These are phyloP conservation scores for Thermoascus crustaceus DNA, from an alignment of 2,329 filamentous ascomycete species.

Conservation along the genomic window DNA sequence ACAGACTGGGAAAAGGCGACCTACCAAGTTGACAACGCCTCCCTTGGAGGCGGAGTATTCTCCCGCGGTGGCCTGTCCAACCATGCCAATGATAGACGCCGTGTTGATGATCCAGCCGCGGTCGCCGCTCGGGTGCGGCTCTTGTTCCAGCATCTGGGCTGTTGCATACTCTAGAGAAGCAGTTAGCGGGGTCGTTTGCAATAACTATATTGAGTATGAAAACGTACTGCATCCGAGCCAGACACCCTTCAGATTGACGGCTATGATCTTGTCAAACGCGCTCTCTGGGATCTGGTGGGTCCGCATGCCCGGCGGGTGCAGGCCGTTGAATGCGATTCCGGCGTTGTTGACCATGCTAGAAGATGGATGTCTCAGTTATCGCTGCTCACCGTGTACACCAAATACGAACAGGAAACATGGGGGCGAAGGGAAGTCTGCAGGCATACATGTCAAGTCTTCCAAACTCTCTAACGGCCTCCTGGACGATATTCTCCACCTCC, in stretches of 20 bases:
- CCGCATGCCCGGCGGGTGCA: neutral
- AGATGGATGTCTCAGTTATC: neutral
- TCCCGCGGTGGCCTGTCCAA: slow-evolving; percentile 16
- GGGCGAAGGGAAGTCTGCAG: neutral
- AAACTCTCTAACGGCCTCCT: neutral
- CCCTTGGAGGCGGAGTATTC: slow-evolving; percentile 16
- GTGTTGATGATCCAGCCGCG: slow-evolving; percentile 31
- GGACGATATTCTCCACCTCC: neutral
- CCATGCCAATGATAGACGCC: slow-evolving; percentile 22
- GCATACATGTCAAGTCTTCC: neutral
- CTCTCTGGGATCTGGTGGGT: neutral
- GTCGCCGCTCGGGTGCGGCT: slow-evolving; percentile 23
- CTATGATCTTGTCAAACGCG: slow-evolving; percentile 14
- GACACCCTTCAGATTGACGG: slow-evolving; percentile 32
- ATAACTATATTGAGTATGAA: neutral
- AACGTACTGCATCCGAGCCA: slow-evolving; percentile 32
- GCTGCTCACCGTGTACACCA: neutral
- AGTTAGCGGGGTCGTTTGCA: neutral
- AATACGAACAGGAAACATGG: neutral
- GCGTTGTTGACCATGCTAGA: neutral
- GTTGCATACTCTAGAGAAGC: slow-evolving; percentile 22
- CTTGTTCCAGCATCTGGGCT: slow-evolving; percentile 33
- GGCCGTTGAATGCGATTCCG: neutral
- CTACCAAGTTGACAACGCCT: too few relatives aligned
- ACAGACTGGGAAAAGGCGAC: too few relatives aligned